Evolutionary conservation across 495 filamentous ascomycete genomes (phyloP).

Genomic region (Cladorrhinum samala): DNA sequence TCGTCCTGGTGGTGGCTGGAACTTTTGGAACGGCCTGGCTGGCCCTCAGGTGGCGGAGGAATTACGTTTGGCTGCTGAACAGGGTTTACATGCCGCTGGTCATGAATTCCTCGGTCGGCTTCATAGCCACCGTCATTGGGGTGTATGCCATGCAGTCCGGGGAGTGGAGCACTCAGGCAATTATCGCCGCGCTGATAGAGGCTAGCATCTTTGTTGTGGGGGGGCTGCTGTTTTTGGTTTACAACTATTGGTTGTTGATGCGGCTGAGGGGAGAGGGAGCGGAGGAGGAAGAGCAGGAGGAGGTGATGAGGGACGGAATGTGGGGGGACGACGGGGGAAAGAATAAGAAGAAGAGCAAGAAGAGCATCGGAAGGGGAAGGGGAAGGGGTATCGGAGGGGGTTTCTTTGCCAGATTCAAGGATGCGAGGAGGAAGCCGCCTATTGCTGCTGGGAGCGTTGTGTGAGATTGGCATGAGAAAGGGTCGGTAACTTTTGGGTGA

Average conservation of each 20-base stretch:
- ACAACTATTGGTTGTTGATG: constrained; percentile 33
- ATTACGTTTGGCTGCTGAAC: constrained; percentile 42
- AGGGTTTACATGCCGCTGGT: constrained; percentile 36
- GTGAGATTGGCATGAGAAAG: too few relatives aligned
- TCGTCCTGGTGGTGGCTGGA: constrained; percentile 23
- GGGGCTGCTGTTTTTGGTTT: constrained; percentile 27
- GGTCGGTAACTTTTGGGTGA: too few relatives aligned
- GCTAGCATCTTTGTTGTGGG: constrained; percentile 15
- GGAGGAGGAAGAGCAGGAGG: not conserved
- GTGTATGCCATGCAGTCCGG: constrained; percentile 44
- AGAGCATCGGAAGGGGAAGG: not conserved
- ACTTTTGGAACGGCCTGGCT: constrained; percentile 15
- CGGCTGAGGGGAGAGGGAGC: constrained; percentile 13
- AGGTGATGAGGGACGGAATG: not conserved
- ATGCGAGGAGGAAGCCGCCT: constrained; percentile 2
- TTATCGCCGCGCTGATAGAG: constrained; percentile 31
- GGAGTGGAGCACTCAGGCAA: constrained; percentile 40
- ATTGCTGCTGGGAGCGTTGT: constrained; percentile 20
- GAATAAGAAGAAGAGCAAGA: not conserved
- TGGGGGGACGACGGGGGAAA: not conserved
- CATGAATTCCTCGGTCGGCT: constrained; percentile 42
- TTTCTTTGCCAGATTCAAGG: not conserved
- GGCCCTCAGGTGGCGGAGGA: constrained; percentile 27
- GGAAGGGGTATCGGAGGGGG: not conserved
- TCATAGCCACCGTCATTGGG: constrained; percentile 43